Evolutionary conservation across 2,329 filamentous ascomycete species (phyloP).

Genomic region (Arthrinium phaeospermum): DNA sequence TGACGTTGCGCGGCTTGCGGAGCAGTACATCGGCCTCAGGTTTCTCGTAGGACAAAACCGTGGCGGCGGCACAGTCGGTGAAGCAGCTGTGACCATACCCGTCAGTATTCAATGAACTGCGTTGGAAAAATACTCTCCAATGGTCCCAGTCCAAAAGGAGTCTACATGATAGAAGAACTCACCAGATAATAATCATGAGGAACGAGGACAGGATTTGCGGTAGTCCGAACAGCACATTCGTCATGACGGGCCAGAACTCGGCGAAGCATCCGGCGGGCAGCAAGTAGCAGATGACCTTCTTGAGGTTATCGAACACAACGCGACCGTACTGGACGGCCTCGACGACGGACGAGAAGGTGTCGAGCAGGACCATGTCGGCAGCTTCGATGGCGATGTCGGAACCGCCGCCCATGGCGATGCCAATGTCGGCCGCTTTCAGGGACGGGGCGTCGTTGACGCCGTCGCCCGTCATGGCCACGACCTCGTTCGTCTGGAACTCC

Average conservation of each 20-base stretch:
- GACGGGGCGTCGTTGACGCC: conserved; percentile 88
- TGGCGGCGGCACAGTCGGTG: conserved; percentile 77
- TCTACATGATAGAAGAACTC: conserved; percentile 41
- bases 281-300: conserved; percentile 78
- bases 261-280: conserved; percentile 76
- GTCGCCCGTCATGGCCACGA: conserved; percentile 85
- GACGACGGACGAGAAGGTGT: conserved; percentile 74
- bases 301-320: conserved; percentile 80
- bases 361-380: conserved; percentile 81
- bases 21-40: conserved; percentile 78
- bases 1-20: conserved; percentile 70
- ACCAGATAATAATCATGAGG: conserved; percentile 73
- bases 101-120: not conserved
- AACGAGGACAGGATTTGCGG: conserved; percentile 77
- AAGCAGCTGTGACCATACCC: conserved; percentile 58
- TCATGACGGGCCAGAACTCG: conserved; percentile 79
- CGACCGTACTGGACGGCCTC: conserved; percentile 75
- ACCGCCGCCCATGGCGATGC: conserved; percentile 81
- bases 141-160: conserved; percentile 25
- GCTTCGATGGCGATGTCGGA: conserved; percentile 84
- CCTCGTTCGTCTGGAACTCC: conserved; percentile 69
- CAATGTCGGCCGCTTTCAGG: conserved; percentile 79
- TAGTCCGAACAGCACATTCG: conserved; percentile 73
- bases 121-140: conserved; percentile 26
- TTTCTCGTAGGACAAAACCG: conserved; percentile 76